A percentile compares a stretch with the other conserved stretches of the same genome.
Conservation (phyloP, 2,329 filamentous ascomycete species). For the Monilinia vaccinii-corymbosi region DNA sequence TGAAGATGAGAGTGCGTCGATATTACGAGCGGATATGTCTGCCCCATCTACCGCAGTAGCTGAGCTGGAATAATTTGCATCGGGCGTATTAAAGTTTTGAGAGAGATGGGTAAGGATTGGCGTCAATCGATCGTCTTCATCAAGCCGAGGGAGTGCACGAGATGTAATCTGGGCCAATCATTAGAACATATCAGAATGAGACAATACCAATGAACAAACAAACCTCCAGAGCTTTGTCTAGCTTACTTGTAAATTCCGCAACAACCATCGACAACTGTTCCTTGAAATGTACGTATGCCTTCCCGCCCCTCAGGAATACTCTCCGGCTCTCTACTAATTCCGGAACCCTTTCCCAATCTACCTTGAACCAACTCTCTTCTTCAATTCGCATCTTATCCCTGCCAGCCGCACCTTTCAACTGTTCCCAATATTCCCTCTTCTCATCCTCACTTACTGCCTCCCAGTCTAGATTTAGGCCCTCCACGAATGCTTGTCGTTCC, state of each 20-base stretch:
- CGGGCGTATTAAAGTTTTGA: constrained; percentile 89
- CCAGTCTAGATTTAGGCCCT: constrained; percentile 72
- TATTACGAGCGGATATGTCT: constrained; percentile 66
- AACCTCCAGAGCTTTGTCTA: constrained; percentile 80
- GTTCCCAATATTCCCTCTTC: constrained; percentile 38
- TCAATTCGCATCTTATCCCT: constrained; percentile 42
- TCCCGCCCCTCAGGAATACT: constrained; percentile 70
- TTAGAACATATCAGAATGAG: neutral
- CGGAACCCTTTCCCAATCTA: constrained; percentile 89
- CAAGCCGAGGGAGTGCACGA: constrained; percentile 81
- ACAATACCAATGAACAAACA: constrained; percentile 35
- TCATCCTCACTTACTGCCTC: constrained; percentile 75
- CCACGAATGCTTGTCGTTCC: constrained; percentile 70
- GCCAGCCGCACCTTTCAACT: constrained; percentile 29
- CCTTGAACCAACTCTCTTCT: constrained; percentile 89
- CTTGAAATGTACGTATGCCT: constrained; percentile 80
- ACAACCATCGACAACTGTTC: constrained; percentile 87
- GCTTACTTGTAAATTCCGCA: constrained; percentile 68
- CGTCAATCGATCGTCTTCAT: constrained; percentile 87
- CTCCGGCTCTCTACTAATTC: constrained; percentile 75
- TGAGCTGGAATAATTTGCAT: constrained; percentile 66
- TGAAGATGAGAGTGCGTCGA: constrained; percentile 70
- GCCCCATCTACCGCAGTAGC: constrained; percentile 58
- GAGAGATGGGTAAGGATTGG: constrained; percentile 75
- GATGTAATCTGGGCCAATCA: constrained; percentile 57